Base-by-base conservation (phyloP, 2,329 filamentous ascomycete species). In the Cladophialophora immunda region DNA sequence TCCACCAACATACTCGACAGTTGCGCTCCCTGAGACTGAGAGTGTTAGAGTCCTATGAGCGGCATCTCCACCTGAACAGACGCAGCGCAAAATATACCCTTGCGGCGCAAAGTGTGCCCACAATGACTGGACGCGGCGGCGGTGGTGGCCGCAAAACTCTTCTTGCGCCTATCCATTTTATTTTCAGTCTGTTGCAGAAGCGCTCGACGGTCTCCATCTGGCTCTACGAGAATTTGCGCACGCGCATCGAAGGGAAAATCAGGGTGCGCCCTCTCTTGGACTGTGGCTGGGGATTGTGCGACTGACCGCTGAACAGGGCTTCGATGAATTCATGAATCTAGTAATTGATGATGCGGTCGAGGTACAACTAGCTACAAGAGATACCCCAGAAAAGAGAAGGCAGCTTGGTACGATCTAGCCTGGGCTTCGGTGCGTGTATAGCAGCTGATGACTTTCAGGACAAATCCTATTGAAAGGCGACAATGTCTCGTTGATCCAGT, bases 281-380 rank as follows among this genome's bases (percentile, higher is more conserved):
- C 53, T 55, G 6, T 22, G 32, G n/a, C n/a, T n/a, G 65, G 53
- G 13, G n/a, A 30, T 53, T n/a, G n/a, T 55, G 22, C n/a, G 22
- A 38, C 70, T 73, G 63, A 71, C 41, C 17, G 2, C 45, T 17
- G 27, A 36, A 52, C n/a, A 97, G 93, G 94, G 95, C 15, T 99
- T 99, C 73, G 95, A 99, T 78, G 95, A 99, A 81, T 99, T 98
- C 83, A 97, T 99, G 94, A 99, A 99, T 82, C 85, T 99, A 58
- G 95, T 98, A 45, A 87, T 97, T 72, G 95, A 99, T 76, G 93
- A 99, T 74, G 95, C 95, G 32, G 89, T 97, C 65, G 94, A 98
- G 81, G 93, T 99, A 53, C 92, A 90, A 79, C 87, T 93, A 76
- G 84, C 92, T 63, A 93, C 91, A 70, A 97, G 96, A 84, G 89